These are phyloP conservation scores for Apiospora aurea DNA, from an alignment of 2,329 filamentous ascomycete species.

Conservation along the genomic window DNA sequence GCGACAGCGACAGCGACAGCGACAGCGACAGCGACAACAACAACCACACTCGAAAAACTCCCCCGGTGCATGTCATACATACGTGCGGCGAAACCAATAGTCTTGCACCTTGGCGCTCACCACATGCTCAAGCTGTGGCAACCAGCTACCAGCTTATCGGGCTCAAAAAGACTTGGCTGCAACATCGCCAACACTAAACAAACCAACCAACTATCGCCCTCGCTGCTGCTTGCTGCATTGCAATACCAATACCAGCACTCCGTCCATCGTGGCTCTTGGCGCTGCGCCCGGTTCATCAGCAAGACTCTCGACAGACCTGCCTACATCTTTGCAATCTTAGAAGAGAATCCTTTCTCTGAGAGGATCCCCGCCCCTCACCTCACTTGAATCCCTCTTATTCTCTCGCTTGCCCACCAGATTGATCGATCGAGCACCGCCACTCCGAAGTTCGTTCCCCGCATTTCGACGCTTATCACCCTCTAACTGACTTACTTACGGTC, in stretches of 20 bases:
- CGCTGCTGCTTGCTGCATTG: neutral
- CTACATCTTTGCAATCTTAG: neutral
- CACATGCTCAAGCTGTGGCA: neutral
- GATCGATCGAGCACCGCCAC: slow-evolving; percentile 3
- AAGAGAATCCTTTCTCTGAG: neutral
- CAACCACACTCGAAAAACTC: neutral
- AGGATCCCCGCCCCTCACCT: neutral
- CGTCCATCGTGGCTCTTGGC: slow-evolving; percentile 17
- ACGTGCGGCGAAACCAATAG: slow-evolving; percentile 14
- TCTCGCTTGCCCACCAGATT: neutral
- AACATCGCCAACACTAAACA: slow-evolving; percentile 18
- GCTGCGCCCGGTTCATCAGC: slow-evolving; percentile 8
- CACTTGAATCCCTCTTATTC: neutral
- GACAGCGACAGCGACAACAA: neutral
- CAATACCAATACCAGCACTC: slow-evolving; percentile 3
- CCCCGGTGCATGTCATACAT: slow-evolving; percentile 20
- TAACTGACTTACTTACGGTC: neutral
- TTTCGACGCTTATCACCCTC: slow-evolving; percentile 9
- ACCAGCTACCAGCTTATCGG: slow-evolving; percentile 10
- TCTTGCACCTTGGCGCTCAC: slow-evolving; percentile 14
- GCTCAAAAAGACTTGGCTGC: slow-evolving; percentile 17
- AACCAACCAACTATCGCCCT: slow-evolving; percentile 10
- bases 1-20: neutral
- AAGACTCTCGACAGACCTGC: neutral
- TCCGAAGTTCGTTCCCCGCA: neutral